Evolutionary conservation across 345 rosid genomes (phyloP).

Genomic region (Atalantia buxifolia): DNA sequence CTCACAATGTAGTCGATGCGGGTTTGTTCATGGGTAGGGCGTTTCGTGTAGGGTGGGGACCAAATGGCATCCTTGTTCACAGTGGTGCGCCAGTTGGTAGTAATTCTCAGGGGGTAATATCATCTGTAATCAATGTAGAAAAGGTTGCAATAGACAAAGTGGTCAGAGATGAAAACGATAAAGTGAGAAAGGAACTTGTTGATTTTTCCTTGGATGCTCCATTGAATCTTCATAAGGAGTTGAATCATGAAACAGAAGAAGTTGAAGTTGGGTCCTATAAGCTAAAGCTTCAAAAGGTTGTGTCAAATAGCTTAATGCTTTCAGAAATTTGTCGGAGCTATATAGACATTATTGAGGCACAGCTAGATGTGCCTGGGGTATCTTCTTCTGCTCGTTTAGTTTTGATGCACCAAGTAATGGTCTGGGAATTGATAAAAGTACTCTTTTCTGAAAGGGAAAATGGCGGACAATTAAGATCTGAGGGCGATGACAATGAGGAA

Average conservation of each 20-base stretch:
- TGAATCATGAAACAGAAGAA: slow-evolving; percentile 56
- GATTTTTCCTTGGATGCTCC: slow-evolving; percentile 72
- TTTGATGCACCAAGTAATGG: slow-evolving; percentile 90
- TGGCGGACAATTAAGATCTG: slow-evolving; percentile 47
- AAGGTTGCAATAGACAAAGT: slow-evolving; percentile 86
- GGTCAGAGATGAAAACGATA: slow-evolving; percentile 61
- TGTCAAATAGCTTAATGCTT: slow-evolving; percentile 56
- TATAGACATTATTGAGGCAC: slow-evolving; percentile 72
- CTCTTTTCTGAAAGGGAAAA: slow-evolving; percentile 78
- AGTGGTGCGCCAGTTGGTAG: slow-evolving; percentile 59
- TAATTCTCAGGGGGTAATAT: slow-evolving; percentile 45
- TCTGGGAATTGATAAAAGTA: slow-evolving; percentile 94
- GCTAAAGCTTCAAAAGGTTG: slow-evolving; percentile 69
- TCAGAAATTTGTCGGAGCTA: slow-evolving; percentile 78
- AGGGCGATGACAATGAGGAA: slow-evolving; percentile 77
- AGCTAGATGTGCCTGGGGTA: slow-evolving; percentile 71
- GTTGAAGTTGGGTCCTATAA: slow-evolving; percentile 62
- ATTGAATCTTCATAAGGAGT: slow-evolving; percentile 64
- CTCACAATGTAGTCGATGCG: slow-evolving; percentile 81
- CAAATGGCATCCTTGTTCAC: slow-evolving; percentile 89
- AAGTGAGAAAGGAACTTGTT: slow-evolving; percentile 67
- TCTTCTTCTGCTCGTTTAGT: slow-evolving; percentile 63
- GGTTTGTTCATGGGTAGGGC: slow-evolving; percentile 96
- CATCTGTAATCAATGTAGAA: slow-evolving; percentile 77
- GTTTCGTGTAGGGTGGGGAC: slow-evolving; percentile 99